phyloP scores from a whole-genome alignment of 1,284 basidiomycete species.

The Thecaphora thlaspeos region DNA sequence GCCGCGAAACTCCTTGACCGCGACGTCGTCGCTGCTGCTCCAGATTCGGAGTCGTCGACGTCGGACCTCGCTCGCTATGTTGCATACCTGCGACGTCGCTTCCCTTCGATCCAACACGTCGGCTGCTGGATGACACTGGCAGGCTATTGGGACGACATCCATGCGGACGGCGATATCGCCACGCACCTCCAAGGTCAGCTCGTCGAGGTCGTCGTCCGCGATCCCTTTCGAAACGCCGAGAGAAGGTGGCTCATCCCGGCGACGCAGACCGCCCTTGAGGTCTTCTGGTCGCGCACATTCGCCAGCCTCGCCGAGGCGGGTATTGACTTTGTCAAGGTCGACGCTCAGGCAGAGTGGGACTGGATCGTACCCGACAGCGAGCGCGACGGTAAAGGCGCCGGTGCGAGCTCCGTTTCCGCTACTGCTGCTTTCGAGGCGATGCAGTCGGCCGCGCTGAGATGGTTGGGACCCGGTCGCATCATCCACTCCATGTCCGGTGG shows the following conservation, averaged over 20 bases:
- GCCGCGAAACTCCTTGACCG: constrained; percentile 15
- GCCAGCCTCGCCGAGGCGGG: constrained; percentile 36
- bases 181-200: constrained; percentile 13
- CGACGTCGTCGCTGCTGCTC: not conserved
- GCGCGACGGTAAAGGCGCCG: not conserved
- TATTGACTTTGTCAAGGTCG: constrained; percentile 55
- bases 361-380: constrained; percentile 6
- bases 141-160: constrained; percentile 32
- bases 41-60: not conserved
- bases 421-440: constrained; percentile 20
- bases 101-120: constrained; percentile 19
- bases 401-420: not conserved
- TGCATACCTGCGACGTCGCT: constrained; percentile 9
- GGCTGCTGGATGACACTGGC: constrained; percentile 35
- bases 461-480: constrained; percentile 41
- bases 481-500: constrained; percentile 50
- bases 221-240: constrained; percentile 55
- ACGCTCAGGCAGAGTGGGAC: constrained; percentile 50
- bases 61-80: constrained; percentile 15
- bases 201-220: constrained; percentile 7
- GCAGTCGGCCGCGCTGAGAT: constrained; percentile 25
- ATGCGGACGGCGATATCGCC: constrained; percentile 20
- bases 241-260: constrained; percentile 28
- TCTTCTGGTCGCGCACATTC: constrained; percentile 49
- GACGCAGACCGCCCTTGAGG: constrained; percentile 21